A percentile compares a stretch with the other conserved stretches of the same genome.
Conservation (phyloP, 495 filamentous ascomycete genomes). For the Cercophora sp. region DNA sequence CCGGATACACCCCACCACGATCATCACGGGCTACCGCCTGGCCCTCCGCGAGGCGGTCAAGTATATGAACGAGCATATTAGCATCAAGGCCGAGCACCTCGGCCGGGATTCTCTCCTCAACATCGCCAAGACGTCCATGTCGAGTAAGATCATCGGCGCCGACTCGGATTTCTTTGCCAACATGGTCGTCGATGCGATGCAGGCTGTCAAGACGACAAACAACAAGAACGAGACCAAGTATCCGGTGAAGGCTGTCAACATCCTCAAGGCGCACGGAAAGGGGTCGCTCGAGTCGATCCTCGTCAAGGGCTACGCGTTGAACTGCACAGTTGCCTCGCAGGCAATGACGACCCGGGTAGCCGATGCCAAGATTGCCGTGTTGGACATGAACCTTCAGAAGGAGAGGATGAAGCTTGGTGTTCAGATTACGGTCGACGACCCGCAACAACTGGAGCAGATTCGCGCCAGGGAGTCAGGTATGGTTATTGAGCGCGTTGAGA, state of each 20-base stretch:
- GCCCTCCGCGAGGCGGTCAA: slow-evolving; percentile 94
- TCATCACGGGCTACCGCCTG: slow-evolving; percentile 96
- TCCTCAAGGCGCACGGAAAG: slow-evolving; percentile 97
- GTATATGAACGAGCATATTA: slow-evolving; percentile 98
- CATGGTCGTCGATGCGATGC: slow-evolving; percentile 95
- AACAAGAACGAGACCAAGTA: slow-evolving; percentile 90
- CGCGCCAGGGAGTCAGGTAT: slow-evolving; percentile 86
- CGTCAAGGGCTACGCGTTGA: slow-evolving; percentile 94
- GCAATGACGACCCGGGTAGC: slow-evolving; percentile 92
- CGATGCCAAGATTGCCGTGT: slow-evolving; percentile 93
- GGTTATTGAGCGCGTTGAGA: slow-evolving; percentile 89
- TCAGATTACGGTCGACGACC: slow-evolving; percentile 96
- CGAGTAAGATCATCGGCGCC: slow-evolving; percentile 94
- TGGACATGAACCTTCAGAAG: slow-evolving; percentile 98
- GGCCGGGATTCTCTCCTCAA: slow-evolving; percentile 85
- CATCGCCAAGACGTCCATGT: slow-evolving; percentile 99
- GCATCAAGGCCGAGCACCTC: slow-evolving; percentile 86
- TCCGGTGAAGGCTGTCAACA: slow-evolving; percentile 97
- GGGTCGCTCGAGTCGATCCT: slow-evolving; percentile 82
- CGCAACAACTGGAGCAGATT: slow-evolving; percentile 95
- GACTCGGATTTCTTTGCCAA: slow-evolving; percentile 97
- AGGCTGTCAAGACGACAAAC: slow-evolving; percentile 88
- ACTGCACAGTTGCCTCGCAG: slow-evolving; percentile 98
- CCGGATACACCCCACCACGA: slow-evolving; percentile 98
- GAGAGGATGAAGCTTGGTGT: slow-evolving; percentile 98